These are phyloP conservation scores for Gracilaria domingensis DNA, from an alignment of 23 red algal genomes.

Conservation along the genomic window DNA sequence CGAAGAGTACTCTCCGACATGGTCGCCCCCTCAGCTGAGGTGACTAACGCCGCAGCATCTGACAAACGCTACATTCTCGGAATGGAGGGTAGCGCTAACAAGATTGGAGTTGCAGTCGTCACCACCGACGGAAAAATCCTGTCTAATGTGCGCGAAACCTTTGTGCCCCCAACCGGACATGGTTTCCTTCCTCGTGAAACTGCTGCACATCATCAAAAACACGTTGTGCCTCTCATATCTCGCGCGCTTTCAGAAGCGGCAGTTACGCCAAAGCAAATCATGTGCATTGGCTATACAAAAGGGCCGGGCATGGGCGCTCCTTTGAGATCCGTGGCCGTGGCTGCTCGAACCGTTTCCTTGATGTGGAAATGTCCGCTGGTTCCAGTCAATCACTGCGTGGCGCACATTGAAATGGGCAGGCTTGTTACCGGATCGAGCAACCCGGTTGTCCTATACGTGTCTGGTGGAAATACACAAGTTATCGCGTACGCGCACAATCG, in stretches of 20 bases:
- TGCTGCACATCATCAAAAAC: constrained; percentile 86
- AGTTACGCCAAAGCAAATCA: constrained; percentile 52
- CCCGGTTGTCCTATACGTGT: constrained; percentile 96
- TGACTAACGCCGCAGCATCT: no score
- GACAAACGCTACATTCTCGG: constrained; percentile 67
- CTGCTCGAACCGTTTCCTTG: constrained; percentile 82
- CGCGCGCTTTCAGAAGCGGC: constrained; percentile 72
- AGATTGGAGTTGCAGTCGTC: constrained; percentile 98
- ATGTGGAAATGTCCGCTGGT: constrained; percentile 83
- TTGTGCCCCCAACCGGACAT: constrained; percentile 81
- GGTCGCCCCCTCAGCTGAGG: constrained; percentile 4
- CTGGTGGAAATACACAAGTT: constrained; percentile 97
- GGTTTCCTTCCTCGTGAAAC: constrained; percentile 96
- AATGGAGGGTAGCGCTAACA: constrained; percentile 97
- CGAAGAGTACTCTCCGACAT: background rate
- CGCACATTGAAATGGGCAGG: constrained; percentile 99
- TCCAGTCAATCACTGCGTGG: constrained; percentile 98
- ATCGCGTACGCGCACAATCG: constrained; percentile 92
- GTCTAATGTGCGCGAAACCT: constrained; percentile 94
- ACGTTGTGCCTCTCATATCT: constrained; percentile 79
- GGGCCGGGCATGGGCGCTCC: constrained; percentile 98
- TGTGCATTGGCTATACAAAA: constrained; percentile 83
- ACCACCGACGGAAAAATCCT: constrained; percentile 73
- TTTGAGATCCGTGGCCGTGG: constrained; percentile 87
- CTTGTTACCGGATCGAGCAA: constrained; percentile 85